Evolutionary conservation across 1,284 basidiomycete genomes (phyloP), one percentile per base, ranked within the genome.

Genomic region (Marasmius oreades): DNA sequence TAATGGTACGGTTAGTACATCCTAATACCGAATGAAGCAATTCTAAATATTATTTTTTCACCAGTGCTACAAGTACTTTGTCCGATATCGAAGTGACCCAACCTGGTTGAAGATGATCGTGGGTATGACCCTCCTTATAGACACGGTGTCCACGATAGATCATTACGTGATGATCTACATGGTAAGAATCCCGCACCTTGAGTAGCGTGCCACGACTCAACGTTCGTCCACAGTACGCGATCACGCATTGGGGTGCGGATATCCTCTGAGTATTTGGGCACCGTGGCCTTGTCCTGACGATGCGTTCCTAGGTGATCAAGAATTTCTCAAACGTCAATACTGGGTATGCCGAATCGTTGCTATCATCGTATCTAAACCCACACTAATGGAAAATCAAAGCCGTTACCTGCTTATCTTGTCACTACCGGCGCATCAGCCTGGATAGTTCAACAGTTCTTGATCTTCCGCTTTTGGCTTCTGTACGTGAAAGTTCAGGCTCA

Each of bases 401-500:
- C 47, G 5, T n/a, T 50, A 7, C 47, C 47, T 18, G 28, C n/a
- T 5, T 50, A 31, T 18, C 24, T 31, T n/a, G 47, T 31, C 5
- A 50, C 47, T 16, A 50, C 47, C 3, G 47, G 47, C 18, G 47
- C 47, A 16, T 50, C 47, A 20, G 47, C 47, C 12, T 50, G 24
- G 26, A 50, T 50, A 26, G 47, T 50, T 18, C 47, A 50, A 31
- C 47, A 50, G 18, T 50, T 50, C 47, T 33, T 50, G 47, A 33
- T 50, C 5, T 50, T 31, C 26, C 23, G 47, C 26, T 50, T 31
- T 20, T 50, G 47, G 47, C n/a, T 31, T 18, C 28, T 50, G 47
- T 50, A 7, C 12, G 47, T 31, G 12, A 4, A 10, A 18, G 12
- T 50, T 31, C 7, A 18, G 10, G 8, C 39, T 7, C 20, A 7